Base-by-base conservation (phyloP, 2,329 filamentous ascomycete genomes). In the Parascedosporium putredinis region DNA sequence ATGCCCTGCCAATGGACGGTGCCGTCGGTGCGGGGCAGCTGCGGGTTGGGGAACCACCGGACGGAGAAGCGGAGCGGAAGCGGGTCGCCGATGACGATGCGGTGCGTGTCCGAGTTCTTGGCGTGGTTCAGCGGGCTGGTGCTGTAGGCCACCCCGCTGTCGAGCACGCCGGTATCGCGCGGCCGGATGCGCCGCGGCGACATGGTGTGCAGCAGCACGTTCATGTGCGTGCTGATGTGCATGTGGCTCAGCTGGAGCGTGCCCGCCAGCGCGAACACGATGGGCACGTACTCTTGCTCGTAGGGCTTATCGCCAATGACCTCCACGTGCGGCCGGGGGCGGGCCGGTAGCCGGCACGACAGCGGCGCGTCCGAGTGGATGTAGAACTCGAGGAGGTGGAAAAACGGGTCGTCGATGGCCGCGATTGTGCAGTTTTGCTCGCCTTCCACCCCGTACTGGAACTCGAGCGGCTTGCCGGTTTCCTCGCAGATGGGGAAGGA, bases 311-410 rank as follows among this genome's bases (percentile, higher is more conserved):
- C 74, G 63, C 75, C 76, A 6, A 80, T 64, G 29, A 74, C 66
- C 59, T 79, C 72, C 55, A 79, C 65, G 55, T 78, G 72, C 6
- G 70, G 67, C 10, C 75, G 63, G 0, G 91, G 91, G 6, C 84
- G 82, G 0, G 88, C 80, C 24, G 91, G 88, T 12, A 97, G 79
- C 48, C 93, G 90, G 67, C 93, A 98, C 50, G 88, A 83, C 46
- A 97, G 75, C 8, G 93, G 93, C 16, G 89, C 90, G 68, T 98
- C 93, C 71, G 86, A 89, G 75, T 97, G 93, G 65, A 97, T 84
- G 75, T 97, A 97, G 76, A 96, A 97, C 70, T 97, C 87, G 70
- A 91, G 83, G 47, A 91, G 78, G 68, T 93, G 87, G 74, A 88
- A 93, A 74, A 90, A 84, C 36, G 84, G 78, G 63, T 91, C 87